Conservation (phyloP, 805 yeast genomes). For the Candida tammaniensis region DNA sequence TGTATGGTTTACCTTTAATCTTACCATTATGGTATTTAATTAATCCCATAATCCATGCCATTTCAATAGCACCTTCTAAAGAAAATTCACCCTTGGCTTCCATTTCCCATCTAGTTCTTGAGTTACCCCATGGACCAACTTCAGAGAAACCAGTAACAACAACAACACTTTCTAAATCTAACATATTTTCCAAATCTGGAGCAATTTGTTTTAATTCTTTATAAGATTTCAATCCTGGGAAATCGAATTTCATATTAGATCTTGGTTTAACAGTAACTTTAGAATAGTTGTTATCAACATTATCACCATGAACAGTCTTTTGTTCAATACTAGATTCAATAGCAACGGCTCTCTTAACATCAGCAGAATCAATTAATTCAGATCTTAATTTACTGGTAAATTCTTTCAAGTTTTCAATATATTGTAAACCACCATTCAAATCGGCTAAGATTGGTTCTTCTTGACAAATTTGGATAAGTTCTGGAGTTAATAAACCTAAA, state of each 20-base stretch:
- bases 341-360: constrained; percentile 91
- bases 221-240: constrained; percentile 84
- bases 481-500: constrained; percentile 88
- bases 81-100: constrained; percentile 94
- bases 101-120: constrained; percentile 99
- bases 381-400: constrained; percentile 77
- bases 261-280: constrained; percentile 83
- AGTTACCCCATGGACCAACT: constrained; percentile 99
- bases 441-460: constrained; percentile 96
- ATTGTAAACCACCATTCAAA: constrained; percentile 97
- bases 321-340: constrained; percentile 90
- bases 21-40: constrained; percentile 93
- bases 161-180: constrained; percentile 86
- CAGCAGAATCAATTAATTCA: constrained; percentile 76
- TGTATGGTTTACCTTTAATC: constrained; percentile 83
- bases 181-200: constrained; percentile 81
- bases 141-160: constrained; percentile 98
- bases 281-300: constrained; percentile 81
- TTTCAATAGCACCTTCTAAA: constrained; percentile 95
- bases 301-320: constrained; percentile 79
- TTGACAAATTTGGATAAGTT: constrained; percentile 83
- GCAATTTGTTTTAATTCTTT: constrained; percentile 66
- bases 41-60: constrained; percentile 99
- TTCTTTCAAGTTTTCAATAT: constrained; percentile 86
- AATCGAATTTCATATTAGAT: constrained; percentile 89